Evolutionary conservation across 306 rosid genomes (phyloP).

Genomic region (Vigna unguiculata): DNA sequence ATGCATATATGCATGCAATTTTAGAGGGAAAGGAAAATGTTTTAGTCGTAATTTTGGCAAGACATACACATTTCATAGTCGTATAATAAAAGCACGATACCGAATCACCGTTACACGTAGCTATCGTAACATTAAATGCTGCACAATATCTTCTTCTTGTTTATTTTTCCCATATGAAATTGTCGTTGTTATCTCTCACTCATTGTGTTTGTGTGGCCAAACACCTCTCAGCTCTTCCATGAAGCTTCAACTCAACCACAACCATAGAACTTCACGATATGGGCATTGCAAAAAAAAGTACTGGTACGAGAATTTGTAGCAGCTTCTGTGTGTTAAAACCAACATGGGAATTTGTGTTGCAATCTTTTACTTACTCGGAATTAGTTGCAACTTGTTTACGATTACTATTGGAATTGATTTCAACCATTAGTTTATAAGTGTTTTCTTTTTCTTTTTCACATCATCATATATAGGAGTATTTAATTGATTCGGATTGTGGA

Average conservation of each 20-base stretch:
- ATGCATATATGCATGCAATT: neutral
- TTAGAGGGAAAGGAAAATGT: neutral
- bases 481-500: conserved; percentile 21
- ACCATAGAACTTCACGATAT: conserved; percentile 29
- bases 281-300: neutral
- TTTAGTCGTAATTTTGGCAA: neutral
- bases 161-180: conserved; percentile 23
- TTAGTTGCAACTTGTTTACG: neutral
- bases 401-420: neutral
- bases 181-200: neutral
- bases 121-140: conserved; percentile 15
- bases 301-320: neutral
- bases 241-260: conserved; percentile 26
- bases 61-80: neutral
- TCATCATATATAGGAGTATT: neutral
- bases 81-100: neutral
- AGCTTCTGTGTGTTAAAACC: conserved; percentile 30
- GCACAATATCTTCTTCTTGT: conserved; percentile 6
- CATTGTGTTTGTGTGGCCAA: conserved; percentile 39
- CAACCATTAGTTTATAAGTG: neutral
- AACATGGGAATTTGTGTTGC: conserved; percentile 44
- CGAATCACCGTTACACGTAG: neutral
- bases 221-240: neutral
- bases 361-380: conserved; percentile 19
- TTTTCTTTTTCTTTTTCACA: neutral